These are phyloP conservation scores for Zygosaccharomyces kombuchaensis DNA, from an alignment of 805 yeast genomes.

Conservation along the genomic window DNA sequence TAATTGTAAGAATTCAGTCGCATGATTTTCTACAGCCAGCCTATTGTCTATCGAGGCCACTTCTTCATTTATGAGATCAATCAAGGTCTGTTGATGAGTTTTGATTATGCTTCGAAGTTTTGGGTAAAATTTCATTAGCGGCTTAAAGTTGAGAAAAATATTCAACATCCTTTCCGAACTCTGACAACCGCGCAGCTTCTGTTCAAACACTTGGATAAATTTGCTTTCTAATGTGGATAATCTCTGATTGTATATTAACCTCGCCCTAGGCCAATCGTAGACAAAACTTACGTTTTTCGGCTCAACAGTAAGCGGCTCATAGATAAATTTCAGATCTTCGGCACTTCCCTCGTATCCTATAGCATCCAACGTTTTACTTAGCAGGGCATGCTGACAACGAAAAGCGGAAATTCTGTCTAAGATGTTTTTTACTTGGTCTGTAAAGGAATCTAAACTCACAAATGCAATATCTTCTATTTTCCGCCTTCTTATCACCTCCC, in stretches of 20 bases:
- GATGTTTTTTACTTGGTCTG: slow-evolving; percentile 40
- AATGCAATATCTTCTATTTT: slow-evolving; percentile 60
- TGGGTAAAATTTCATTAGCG: slow-evolving; percentile 46
- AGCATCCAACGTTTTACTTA: slow-evolving; percentile 36
- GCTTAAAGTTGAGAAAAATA: slow-evolving; percentile 46
- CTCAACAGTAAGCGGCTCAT: slow-evolving; percentile 39
- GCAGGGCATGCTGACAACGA: slow-evolving; percentile 50
- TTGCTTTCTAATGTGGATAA: slow-evolving; percentile 44
- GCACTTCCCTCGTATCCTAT: slow-evolving; percentile 22
- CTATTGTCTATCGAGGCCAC: slow-evolving; percentile 41
- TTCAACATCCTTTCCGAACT: slow-evolving; percentile 48
- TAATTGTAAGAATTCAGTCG: slow-evolving; percentile 35
- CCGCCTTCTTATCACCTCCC: slow-evolving; percentile 72
- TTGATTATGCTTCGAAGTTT: slow-evolving; percentile 54
- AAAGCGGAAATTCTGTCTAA: slow-evolving; percentile 43
- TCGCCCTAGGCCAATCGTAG: slow-evolving; percentile 39
- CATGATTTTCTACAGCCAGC: slow-evolving; percentile 35
- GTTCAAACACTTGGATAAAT: slow-evolving; percentile 40
- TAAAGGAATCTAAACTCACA: slow-evolving; percentile 51
- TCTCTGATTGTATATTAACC: slow-evolving; percentile 40
- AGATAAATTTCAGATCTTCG: slow-evolving; percentile 40
- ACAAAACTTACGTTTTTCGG: slow-evolving; percentile 28
- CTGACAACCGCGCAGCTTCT: slow-evolving; percentile 34
- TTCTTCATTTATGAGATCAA: slow-evolving; percentile 47
- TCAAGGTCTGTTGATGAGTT: slow-evolving; percentile 51